Evolutionary conservation across 2,329 filamentous ascomycete species (phyloP), one percentile per base, ranked within the genome.

Genomic region (Drechslerella coelobrocha): DNA sequence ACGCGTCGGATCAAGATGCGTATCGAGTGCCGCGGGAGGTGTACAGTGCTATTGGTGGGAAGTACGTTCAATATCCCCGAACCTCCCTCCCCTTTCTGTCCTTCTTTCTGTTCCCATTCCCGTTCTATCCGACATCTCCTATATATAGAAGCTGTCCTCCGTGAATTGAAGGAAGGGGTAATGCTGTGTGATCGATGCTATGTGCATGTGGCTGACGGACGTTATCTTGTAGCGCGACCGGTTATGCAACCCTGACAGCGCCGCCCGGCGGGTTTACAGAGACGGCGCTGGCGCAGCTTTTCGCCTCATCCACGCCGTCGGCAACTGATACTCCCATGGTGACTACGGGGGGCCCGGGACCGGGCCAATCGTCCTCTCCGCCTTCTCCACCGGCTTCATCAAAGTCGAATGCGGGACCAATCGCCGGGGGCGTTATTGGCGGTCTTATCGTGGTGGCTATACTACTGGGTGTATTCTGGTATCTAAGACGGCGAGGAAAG

Each of bases 161-260:
- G n/a, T n/a, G n/a, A n/a, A n/a, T n/a, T n/a, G n/a, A n/a, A n/a
- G n/a, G n/a, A n/a, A n/a, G n/a, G n/a, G n/a, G n/a, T n/a, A n/a
- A n/a, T n/a, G n/a, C n/a, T n/a, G n/a, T n/a, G n/a, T n/a, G n/a
- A n/a, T n/a, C n/a, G n/a, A n/a, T n/a, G n/a, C n/a, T n/a, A n/a
- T n/a, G n/a, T n/a, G n/a, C n/a, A n/a, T n/a, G n/a, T n/a, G n/a
- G n/a, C 17, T 51, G 23, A 57, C 26, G 19, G 31, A n/a, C n/a
- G n/a, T n/a, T n/a, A 37, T 37, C 31, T n/a, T n/a, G n/a, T n/a
- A 66, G 61, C 26, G 53, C 61, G 0, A 48, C 54, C 5, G 61
- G 61, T 31, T 41, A 39, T 9, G 61, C 61, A 9, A 66, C 61
- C 27, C 21, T 66, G 37, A 66, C 54, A 53, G 54, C 31, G 14